Evolutionary conservation across 257 asterid genomes (phyloP), one percentile per base, ranked within the genome.

Genomic region (Avicennia marina): DNA sequence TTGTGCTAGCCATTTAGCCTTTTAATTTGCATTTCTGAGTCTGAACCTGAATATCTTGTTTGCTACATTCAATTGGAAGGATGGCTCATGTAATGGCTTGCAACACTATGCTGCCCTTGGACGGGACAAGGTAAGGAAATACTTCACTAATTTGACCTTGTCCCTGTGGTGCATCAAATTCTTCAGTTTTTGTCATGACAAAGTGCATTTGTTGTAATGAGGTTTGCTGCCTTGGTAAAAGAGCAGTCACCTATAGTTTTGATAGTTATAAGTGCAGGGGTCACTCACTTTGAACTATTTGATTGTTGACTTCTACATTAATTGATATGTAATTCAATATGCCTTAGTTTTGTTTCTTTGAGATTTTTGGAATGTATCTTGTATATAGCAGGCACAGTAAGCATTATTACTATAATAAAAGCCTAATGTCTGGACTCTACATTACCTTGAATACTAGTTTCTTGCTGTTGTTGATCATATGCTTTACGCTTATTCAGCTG

Each of bases 31-130:
- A 40, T 55, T 58, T 42, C 67, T 49, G 32, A 56, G 49, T 25
- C 54, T 63, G 63, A 56, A 38, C 39, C 63, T 68, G 13, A 71
- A 41, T 57, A 21, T 63, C 27, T 49, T 62, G 18, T 62, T 56
- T 70, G 36, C 51, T 54, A 16, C 49, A 29, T 42, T 67, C 34
- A 12, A 13, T 58, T 71, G 82, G 47, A 72, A 93, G 99, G 99
- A 93, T 74, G 99, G 99, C 67, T 93, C 99, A 9, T 93, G 99
- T 72, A 93, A 93, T 71, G 99, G 99, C 54, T 65, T 93, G 87
- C 99, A 93, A 78, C 99, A 93, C 60, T 93, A 93, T 72, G 97
- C 99, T 64, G 99, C 99, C 42, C 95, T 93, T 61, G 99, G 99
- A 42, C 76, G 99, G 71, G 99, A 93, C 72, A 84, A 74, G 99